Evolutionary conservation across 2,329 filamentous ascomycete species (phyloP).

Genomic region (Pseudopithomyces maydicus): DNA sequence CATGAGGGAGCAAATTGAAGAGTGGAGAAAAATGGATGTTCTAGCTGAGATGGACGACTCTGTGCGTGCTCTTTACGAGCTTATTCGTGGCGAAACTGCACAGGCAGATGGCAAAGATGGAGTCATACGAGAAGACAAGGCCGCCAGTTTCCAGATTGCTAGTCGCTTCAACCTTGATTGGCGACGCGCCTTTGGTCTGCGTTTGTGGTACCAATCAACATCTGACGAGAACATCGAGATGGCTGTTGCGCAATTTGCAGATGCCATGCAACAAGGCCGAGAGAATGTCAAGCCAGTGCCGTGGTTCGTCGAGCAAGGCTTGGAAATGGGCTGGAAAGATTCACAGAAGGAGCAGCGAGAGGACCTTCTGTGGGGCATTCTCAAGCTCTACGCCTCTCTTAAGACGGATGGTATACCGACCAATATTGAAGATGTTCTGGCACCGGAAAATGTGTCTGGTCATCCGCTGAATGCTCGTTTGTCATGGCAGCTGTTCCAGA

Average conservation of each 20-base stretch:
- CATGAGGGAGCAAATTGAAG: conserved; percentile 78
- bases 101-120: conserved; percentile 77
- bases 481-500: conserved; percentile 81
- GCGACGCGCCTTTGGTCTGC: conserved; percentile 89
- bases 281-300: conserved; percentile 74
- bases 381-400: conserved; percentile 78
- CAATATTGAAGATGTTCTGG: conserved; percentile 70
- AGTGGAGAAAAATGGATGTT: conserved; percentile 82
- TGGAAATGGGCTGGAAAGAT: conserved; percentile 66
- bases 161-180: conserved; percentile 86
- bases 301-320: conserved; percentile 68
- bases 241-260: conserved; percentile 74
- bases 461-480: conserved; percentile 76
- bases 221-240: conserved; percentile 70
- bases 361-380: conserved; percentile 84
- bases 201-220: conserved; percentile 84
- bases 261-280: conserved; percentile 72
- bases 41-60: conserved; percentile 86
- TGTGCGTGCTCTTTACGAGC: conserved; percentile 85
- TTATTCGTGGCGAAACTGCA: conserved; percentile 86
- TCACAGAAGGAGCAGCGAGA: conserved; percentile 64
- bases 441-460: conserved; percentile 76
- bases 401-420: conserved; percentile 46
- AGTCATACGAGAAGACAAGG: conserved; percentile 77
- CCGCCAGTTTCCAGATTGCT: conserved; percentile 79